Percentiles rank a stretch among this genome's conserved stretches.
These are phyloP conservation scores for Pseudozyma flocculosa DNA, from an alignment of 1,284 basidiomycete genomes.

Conservation along the genomic window DNA sequence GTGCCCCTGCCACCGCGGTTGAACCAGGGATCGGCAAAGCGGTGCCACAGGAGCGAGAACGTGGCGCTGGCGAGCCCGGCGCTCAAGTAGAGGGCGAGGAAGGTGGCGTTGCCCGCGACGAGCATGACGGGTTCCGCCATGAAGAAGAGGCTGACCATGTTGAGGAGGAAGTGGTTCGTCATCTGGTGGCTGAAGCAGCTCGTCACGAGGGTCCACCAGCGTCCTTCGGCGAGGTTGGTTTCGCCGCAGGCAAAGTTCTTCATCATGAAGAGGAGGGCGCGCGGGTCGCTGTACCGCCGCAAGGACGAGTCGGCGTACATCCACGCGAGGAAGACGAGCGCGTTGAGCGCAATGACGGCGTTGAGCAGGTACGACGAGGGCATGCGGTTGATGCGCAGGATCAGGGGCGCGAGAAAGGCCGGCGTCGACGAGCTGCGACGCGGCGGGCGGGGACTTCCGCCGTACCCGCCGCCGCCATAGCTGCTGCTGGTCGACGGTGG, in stretches of 20 bases:
- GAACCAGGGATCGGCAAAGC: background rate
- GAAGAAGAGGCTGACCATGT: slow-evolving; percentile 77
- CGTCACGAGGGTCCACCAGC: slow-evolving; percentile 83
- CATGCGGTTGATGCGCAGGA: slow-evolving; percentile 3
- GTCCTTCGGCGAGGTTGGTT: slow-evolving; percentile 69
- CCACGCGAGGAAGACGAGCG: slow-evolving; percentile 35
- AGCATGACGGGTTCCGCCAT: slow-evolving; percentile 72
- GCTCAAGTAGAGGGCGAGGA: slow-evolving; percentile 75
- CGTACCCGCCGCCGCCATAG: too few species aligned
- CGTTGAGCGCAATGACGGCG: slow-evolving; percentile 34
- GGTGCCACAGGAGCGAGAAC: background rate
- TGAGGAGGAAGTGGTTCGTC: slow-evolving; percentile 70
- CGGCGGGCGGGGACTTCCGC: too few species aligned
- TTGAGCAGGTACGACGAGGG: slow-evolving; percentile 15
- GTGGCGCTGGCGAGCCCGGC: slow-evolving; percentile 45
- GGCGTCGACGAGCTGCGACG: too few species aligned
- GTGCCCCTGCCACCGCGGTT: background rate
- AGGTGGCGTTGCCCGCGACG: slow-evolving; percentile 70
- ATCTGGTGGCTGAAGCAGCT: slow-evolving; percentile 37
- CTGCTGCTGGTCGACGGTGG: too few species aligned
- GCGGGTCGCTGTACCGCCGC: slow-evolving; percentile 62
- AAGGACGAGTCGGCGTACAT: slow-evolving; percentile 21
- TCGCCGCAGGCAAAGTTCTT: slow-evolving; percentile 69
- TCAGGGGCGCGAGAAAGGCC: background rate
- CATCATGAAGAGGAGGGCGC: slow-evolving; percentile 66